These are phyloP conservation scores for Crepidotus variabilis DNA, from an alignment of 768 basidiomycete species.

Conservation along the genomic window DNA sequence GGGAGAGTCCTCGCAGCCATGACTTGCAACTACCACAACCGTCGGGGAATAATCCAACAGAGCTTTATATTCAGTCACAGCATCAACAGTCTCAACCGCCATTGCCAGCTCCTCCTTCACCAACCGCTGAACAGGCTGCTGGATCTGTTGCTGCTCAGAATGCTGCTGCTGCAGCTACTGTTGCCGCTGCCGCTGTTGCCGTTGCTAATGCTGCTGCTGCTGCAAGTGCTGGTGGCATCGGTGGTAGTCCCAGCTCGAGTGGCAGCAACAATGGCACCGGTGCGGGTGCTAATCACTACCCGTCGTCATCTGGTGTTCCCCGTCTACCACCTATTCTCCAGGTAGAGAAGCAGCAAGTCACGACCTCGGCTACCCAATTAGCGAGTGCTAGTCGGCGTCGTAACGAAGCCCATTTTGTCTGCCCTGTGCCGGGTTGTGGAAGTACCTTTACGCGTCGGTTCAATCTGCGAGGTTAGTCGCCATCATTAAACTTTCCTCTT, in stretches of 20 bases:
- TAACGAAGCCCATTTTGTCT: slow-evolving; percentile 90
- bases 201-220: not conserved
- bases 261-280: slow-evolving; percentile 25
- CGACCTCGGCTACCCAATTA: slow-evolving; percentile 88
- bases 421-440: slow-evolving; percentile 93
- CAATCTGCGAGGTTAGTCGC: slow-evolving; percentile 68
- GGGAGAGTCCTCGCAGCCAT: slow-evolving; percentile 14
- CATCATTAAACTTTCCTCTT: slow-evolving; percentile 1
- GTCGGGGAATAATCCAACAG: slow-evolving; percentile 49
- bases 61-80: slow-evolving; percentile 49
- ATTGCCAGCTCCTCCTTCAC: slow-evolving; percentile 25
- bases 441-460: slow-evolving; percentile 96
- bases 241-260: not conserved
- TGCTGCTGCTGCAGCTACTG: not conserved
- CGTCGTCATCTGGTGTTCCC: slow-evolving; percentile 46
- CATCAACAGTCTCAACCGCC: slow-evolving; percentile 17
- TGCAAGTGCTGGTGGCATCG: not conserved
- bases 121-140: slow-evolving; percentile 25
- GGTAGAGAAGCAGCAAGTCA: slow-evolving; percentile 93
- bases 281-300: slow-evolving; percentile 54
- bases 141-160: not conserved
- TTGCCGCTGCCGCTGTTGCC: not conserved
- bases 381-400: slow-evolving; percentile 86
- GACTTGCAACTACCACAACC: slow-evolving; percentile 37
- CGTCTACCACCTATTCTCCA: slow-evolving; percentile 81